phyloP scores from a whole-genome alignment of 2,329 filamentous ascomycete species.

The Fusarium sterilihyphosum region DNA sequence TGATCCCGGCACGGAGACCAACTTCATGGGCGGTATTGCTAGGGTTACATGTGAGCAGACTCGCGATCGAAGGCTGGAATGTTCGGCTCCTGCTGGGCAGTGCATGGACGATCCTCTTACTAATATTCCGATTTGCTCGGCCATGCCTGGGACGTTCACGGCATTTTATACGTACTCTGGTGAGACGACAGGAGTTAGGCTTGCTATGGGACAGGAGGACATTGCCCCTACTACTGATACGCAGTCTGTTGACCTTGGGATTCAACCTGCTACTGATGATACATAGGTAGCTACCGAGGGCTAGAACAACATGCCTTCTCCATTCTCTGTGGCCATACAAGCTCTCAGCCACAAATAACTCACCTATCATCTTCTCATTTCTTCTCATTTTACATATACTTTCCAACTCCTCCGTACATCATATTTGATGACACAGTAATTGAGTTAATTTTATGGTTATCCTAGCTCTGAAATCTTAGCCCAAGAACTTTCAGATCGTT shows the following conservation, averaged over 20 bases:
- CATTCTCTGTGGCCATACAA: rapidly evolving
- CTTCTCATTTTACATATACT: not conserved
- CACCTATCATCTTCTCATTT: not conserved
- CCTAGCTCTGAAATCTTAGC: not conserved
- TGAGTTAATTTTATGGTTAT: not conserved
- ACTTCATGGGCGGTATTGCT: not conserved
- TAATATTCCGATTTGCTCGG: not conserved
- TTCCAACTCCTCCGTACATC: not conserved
- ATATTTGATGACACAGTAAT: not conserved
- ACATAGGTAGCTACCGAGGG: not conserved
- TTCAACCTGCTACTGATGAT: not conserved
- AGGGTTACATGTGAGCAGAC: not conserved
- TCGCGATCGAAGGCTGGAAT: not conserved
- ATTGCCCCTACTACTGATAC: not conserved
- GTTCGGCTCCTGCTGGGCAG: not conserved
- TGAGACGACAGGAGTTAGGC: rapidly evolving
- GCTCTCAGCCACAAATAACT: not conserved
- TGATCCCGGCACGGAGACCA: not conserved
- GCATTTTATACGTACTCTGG: not conserved
- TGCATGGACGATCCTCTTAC: not conserved
- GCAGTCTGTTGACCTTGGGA: not conserved
- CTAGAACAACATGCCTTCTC: not conserved
- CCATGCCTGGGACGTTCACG: not conserved
- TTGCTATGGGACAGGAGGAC: not conserved
- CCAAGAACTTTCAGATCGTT: rapidly evolving